phyloP scores from a whole-genome alignment of 495 filamentous ascomycete genomes.

The Recurvomyces mirabilis region DNA sequence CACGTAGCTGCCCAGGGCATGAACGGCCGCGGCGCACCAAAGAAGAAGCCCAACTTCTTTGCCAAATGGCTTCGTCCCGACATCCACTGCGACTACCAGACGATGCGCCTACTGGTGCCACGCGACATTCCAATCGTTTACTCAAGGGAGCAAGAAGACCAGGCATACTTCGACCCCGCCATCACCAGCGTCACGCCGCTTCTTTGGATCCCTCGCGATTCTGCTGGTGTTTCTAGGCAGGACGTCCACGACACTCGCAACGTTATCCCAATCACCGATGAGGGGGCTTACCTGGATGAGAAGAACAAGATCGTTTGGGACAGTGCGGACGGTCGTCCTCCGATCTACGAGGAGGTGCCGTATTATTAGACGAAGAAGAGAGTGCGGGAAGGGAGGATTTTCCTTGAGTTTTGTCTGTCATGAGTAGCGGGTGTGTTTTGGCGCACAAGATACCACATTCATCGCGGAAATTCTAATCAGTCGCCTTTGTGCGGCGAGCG shows the following conservation, averaged over 20 bases:
- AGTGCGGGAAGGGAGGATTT: neutral
- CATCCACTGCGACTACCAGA: slow-evolving; percentile 57
- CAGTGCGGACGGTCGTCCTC: slow-evolving; percentile 25
- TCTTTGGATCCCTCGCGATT: slow-evolving; percentile 61
- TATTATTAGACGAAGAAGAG: slow-evolving; percentile 22
- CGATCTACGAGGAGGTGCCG: slow-evolving; percentile 30
- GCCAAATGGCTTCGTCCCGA: slow-evolving; percentile 69
- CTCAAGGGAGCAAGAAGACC: slow-evolving; percentile 41
- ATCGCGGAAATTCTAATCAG: too few species aligned
- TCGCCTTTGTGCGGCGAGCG: too few species aligned
- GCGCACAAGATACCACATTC: too few species aligned
- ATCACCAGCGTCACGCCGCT: slow-evolving; percentile 47
- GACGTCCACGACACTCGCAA: slow-evolving; percentile 49
- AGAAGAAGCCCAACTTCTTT: slow-evolving; percentile 47
- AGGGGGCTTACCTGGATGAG: slow-evolving; percentile 53
- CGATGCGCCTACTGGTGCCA: slow-evolving; percentile 63
- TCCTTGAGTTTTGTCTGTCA: too few species aligned
- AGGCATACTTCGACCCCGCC: slow-evolving; percentile 58
- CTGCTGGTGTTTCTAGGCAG: slow-evolving; percentile 49
- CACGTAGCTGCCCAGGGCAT: neutral
- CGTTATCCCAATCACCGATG: slow-evolving; percentile 47
- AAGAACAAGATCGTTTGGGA: slow-evolving; percentile 51
- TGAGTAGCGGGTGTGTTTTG: too few species aligned
- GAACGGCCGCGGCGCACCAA: slow-evolving; percentile 23
- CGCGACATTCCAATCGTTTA: slow-evolving; percentile 41